Conservation (phyloP, 495 filamentous ascomycete genomes). For the Penicillium cosmopolitanum region DNA sequence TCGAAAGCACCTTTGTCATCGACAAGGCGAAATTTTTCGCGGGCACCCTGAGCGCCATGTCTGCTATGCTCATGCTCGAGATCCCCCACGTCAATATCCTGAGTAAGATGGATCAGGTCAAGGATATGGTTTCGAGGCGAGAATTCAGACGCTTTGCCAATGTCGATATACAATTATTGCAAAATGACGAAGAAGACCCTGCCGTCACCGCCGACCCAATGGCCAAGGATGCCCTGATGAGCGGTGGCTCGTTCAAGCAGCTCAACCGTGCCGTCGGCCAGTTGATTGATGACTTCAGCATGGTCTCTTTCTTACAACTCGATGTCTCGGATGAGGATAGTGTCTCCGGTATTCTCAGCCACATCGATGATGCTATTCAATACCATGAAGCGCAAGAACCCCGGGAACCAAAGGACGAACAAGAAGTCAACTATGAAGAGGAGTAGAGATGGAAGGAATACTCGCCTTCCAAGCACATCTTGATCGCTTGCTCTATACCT, state of each 20-base stretch:
- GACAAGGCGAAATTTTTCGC: conserved; percentile 97
- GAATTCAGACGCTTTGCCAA: conserved; percentile 87
- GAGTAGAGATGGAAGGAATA: conserved; percentile 4
- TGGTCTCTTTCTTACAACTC: conserved; percentile 92
- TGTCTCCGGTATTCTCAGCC: conserved; percentile 86
- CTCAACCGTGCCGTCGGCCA: conserved; percentile 85
- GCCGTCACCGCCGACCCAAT: conserved; percentile 52
- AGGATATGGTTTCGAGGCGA: conserved; percentile 76
- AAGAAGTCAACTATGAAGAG: conserved; percentile 69
- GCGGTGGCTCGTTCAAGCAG: conserved; percentile 72
- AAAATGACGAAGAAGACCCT: conserved; percentile 56
- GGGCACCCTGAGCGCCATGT: conserved; percentile 94
- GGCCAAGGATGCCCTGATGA: conserved; percentile 70
- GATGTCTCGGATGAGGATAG: conserved; percentile 94
- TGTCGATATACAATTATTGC: conserved; percentile 75
- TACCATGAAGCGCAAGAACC: conserved; percentile 97
- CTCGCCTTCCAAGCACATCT: not conserved
- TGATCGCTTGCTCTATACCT: not conserved
- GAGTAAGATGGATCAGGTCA: conserved; percentile 95
- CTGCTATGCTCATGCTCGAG: conserved; percentile 97
- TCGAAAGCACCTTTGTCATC: conserved; percentile 92
- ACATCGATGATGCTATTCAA: conserved; percentile 96
- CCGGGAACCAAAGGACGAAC: conserved; percentile 77
- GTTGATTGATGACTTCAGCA: conserved; percentile 94
- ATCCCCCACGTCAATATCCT: conserved; percentile 93